Evolutionary conservation across 495 filamentous ascomycete genomes (phyloP), one percentile per base, ranked within the genome.

Genomic region (Talaromyces thailandensis): DNA sequence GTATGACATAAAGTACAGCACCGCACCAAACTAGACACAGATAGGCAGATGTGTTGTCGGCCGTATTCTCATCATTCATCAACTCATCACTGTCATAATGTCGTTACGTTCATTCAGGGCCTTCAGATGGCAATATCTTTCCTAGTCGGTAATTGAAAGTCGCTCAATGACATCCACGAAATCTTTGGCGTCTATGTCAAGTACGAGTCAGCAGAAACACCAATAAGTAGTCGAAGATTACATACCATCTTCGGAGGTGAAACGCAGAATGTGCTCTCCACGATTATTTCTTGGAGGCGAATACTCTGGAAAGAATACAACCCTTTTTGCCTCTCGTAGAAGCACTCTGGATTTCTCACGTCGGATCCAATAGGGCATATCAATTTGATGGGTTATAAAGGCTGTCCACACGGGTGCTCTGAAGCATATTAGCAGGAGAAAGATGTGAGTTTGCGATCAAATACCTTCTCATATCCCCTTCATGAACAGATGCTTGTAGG

Each of bases 371-470:
- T 73, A 76, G 1, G 76, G 75, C 3, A 82, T 82, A 24, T 73
- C 74, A 16, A 84, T 78, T 56, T 83, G 76, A 16, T 83, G 76
- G 0, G 87, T 89, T 31, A 91, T 84, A 65, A 91, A 92, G 0
- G 88, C 88, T 4, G 86, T 91, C 89, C 89, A 92, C 23, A 91
- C 82, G 0, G 89, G 89, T 2, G 75, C 71, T 23, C 78, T 82
- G 16, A 31, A 11, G 53, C 29, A 32, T 6, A 32, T 26, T 31
- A 35, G 25, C 11, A 55, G 12, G 50, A 28, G 51, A 23, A n/a
- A 14, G 4, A 51, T 14, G 7, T n/a, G 45, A 6, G 12, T 55
- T 32, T 55, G 12, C 16, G 35, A 9, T 16, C 23, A 18, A 52
- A 64, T 70, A 80, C 77, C 70, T 69, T 59, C 74, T 71, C 72